Conservation (phyloP, 225 moss, liverwort and hornwort genomes). For the Asterella californica region DNA sequence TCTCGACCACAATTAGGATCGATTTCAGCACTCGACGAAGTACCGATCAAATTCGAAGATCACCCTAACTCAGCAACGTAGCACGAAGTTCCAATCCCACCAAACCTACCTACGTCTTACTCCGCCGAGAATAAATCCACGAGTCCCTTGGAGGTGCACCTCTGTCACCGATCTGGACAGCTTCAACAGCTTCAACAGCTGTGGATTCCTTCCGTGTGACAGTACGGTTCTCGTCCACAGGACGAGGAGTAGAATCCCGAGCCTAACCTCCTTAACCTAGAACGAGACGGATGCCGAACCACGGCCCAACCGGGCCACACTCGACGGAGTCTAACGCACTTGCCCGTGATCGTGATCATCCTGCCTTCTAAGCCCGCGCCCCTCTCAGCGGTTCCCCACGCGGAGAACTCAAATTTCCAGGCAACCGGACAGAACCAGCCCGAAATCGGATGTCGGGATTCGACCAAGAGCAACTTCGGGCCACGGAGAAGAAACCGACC, state of each 20-base stretch:
- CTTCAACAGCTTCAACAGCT: not conserved
- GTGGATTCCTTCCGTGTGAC: not conserved
- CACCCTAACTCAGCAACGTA: not conserved
- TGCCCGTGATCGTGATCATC: not conserved
- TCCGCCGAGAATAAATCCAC: not conserved
- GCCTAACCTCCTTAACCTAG: not conserved
- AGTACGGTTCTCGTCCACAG: not conserved
- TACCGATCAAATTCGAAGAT: too few relatives aligned
- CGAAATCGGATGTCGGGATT: not conserved
- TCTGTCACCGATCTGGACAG: not conserved
- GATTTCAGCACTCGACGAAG: not conserved
- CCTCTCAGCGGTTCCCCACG: not conserved
- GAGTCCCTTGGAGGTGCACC: not conserved
- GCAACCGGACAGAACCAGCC: not conserved
- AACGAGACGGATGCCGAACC: not conserved
- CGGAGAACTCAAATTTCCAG: not conserved
- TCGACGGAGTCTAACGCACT: too few relatives aligned
- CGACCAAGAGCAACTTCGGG: not conserved
- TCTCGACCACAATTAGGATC: not conserved
- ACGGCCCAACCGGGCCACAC: not conserved
- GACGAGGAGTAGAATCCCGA: not conserved
- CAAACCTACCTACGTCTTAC: not conserved
- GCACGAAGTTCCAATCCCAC: not conserved
- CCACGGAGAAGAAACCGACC: not conserved
- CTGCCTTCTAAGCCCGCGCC: not conserved